These are phyloP conservation scores for Cucumis cinereus DNA, from an alignment of 306 rosid genomes.

Conservation along the genomic window DNA sequence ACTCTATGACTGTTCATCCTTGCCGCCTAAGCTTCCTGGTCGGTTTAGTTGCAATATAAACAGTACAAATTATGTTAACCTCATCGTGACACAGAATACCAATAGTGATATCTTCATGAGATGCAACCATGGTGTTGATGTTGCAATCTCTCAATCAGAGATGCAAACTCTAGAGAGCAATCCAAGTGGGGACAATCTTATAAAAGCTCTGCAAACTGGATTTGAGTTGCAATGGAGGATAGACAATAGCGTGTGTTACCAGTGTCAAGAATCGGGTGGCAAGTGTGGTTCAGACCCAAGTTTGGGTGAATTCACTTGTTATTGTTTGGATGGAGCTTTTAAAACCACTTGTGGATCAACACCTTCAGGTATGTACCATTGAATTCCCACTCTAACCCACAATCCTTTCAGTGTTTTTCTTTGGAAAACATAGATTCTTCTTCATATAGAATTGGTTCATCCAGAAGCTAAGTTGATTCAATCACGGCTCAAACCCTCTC, in stretches of 20 bases:
- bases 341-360: slow-evolving; percentile 11
- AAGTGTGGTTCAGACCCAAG: slow-evolving; percentile 25
- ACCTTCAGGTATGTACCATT: slow-evolving; percentile 15
- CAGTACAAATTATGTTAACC: slow-evolving; percentile 5
- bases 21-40: background rate
- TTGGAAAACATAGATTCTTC: background rate
- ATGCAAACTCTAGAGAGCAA: background rate
- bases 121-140: slow-evolving; percentile 18
- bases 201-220: slow-evolving; percentile 23
- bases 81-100: slow-evolving; percentile 2
- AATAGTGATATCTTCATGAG: background rate
- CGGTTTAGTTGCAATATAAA: slow-evolving; percentile 24
- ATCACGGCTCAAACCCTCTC: background rate
- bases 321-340: slow-evolving; percentile 29
- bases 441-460: background rate
- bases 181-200: slow-evolving; percentile 8
- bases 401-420: background rate
- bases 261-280: slow-evolving; percentile 32
- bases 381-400: background rate
- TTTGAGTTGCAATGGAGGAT: slow-evolving; percentile 36
- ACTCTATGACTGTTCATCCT: slow-evolving; percentile 26
- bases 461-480: background rate
- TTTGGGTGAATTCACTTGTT: slow-evolving; percentile 34
- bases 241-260: slow-evolving; percentile 21
- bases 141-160: slow-evolving; percentile 21